Conservation (phyloP, 176 grass and related monocot species). For the Rhynchospora tenuis region DNA sequence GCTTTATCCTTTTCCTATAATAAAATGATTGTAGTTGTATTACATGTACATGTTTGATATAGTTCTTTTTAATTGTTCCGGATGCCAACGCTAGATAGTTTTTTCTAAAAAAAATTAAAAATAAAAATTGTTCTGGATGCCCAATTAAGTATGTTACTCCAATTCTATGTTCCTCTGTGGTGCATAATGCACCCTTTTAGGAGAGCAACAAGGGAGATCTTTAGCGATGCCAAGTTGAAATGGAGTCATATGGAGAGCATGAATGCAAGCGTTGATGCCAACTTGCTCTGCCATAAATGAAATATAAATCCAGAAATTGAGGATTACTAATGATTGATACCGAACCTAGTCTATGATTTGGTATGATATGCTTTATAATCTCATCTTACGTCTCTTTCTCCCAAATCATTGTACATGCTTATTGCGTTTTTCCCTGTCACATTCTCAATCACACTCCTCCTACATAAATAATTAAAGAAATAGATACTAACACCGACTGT, state of each 20-base stretch:
- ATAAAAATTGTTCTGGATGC: too few relatives aligned
- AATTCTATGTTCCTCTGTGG: too few relatives aligned
- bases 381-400: neutral
- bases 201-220: neutral
- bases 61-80: too few relatives aligned
- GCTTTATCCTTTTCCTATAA: too few relatives aligned
- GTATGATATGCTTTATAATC: neutral
- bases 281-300: conserved; percentile 8
- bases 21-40: too few relatives aligned
- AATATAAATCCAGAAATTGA: neutral
- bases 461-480: neutral
- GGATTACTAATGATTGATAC: conserved; percentile 21
- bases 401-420: neutral
- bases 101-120: too few relatives aligned
- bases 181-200: neutral
- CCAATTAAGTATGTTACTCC: too few relatives aligned
- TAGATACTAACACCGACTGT: neutral
- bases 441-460: neutral
- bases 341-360: conserved; percentile 11
- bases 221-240: neutral
- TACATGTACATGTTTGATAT: too few relatives aligned
- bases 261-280: conserved; percentile 1
- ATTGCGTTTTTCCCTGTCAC: neutral
- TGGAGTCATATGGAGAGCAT: neutral
- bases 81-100: too few relatives aligned